A percentile compares a stretch with the other conserved stretches of the same genome.
These are phyloP conservation scores for Plasmodium gonderi DNA, from an alignment of 169 alveolate genomes.

Conservation along the genomic window DNA sequence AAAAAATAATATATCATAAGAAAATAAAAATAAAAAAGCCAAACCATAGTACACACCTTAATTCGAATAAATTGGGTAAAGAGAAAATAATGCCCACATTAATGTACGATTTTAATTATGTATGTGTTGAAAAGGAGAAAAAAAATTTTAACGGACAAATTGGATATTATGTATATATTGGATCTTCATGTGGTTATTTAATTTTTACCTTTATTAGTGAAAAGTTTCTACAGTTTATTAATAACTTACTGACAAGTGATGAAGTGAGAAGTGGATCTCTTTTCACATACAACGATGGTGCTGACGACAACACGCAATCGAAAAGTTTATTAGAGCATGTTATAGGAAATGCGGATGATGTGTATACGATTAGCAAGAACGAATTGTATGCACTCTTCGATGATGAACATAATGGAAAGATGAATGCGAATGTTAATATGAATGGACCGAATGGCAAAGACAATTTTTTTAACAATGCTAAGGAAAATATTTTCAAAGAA, in stretches of 20 bases:
- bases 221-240: constrained; percentile 24
- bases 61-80: background rate
- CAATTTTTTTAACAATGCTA: background rate
- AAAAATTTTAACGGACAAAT: constrained; percentile 46
- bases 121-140: constrained; percentile 41
- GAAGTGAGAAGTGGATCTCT: constrained; percentile 32
- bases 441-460: background rate
- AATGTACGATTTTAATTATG: constrained; percentile 43
- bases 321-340: background rate
- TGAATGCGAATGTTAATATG: background rate
- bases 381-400: constrained; percentile 41
- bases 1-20: constrained; percentile 31
- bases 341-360: constrained; percentile 60
- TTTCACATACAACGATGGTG: constrained; percentile 17
- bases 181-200: constrained; percentile 60
- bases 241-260: constrained; percentile 14
- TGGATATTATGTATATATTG: constrained; percentile 46
- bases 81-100: background rate
- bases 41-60: background rate
- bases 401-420: background rate
- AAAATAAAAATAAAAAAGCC: constrained; percentile 41
- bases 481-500: constrained; percentile 51
- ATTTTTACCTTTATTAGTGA: constrained; percentile 53
- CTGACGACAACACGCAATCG: background rate
- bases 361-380: constrained; percentile 30